A percentile compares a stretch with the other conserved stretches of the same genome.
Conservation (phyloP, 345 rosid genomes). For the Rubroshorea leprosula region DNA sequence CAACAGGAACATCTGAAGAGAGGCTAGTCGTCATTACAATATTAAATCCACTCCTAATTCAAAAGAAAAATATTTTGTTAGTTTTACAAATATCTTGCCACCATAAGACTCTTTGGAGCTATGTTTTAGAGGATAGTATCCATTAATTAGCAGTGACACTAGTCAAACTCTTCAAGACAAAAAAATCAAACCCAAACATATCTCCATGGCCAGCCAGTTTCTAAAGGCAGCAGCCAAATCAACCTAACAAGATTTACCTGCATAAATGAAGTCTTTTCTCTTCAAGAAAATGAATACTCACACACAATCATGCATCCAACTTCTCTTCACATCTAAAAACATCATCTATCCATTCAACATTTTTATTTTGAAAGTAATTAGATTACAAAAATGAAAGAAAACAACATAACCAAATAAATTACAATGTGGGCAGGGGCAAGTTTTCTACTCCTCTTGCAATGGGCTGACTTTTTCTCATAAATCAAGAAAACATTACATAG, state of each 20-base stretch:
- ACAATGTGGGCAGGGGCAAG: background rate
- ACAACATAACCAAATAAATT: background rate
- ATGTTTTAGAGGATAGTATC: too few species aligned
- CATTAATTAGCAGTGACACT: too few species aligned
- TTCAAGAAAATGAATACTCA: background rate
- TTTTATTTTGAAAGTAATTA: background rate
- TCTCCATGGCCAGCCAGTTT: background rate
- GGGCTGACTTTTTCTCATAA: background rate
- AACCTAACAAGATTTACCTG: background rate
- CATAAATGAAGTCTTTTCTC: background rate
- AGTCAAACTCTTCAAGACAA: background rate
- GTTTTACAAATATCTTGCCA: background rate
- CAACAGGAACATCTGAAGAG: conserved; percentile 98
- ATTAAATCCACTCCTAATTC: conserved; percentile 62
- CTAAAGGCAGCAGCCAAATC: background rate
- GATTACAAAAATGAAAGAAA: background rate
- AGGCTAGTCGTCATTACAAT: conserved; percentile 94
- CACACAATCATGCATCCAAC: background rate
- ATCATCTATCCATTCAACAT: background rate
- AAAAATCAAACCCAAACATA: background rate
- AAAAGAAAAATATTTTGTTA: conserved; percentile 12
- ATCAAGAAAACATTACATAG: background rate
- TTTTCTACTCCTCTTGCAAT: background rate
- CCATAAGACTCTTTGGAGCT: background rate
- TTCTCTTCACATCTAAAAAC: background rate